Evolutionary conservation across 768 basidiomycete genomes (phyloP), one percentile per base, ranked within the genome.

Genomic region (Obba rivulosa): DNA sequence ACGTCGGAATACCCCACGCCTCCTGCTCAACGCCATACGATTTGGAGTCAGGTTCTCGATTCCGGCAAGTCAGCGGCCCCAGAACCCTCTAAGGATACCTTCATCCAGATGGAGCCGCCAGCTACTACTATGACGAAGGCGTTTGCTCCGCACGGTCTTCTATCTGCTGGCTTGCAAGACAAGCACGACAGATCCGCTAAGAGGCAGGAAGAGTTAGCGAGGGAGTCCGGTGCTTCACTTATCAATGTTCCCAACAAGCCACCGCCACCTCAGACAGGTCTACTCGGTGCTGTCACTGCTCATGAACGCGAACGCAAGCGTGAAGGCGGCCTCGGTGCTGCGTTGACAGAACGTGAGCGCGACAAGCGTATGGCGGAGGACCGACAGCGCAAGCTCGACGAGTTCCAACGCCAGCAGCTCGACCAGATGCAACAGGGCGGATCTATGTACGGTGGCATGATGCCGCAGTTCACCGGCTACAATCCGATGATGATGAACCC

Each of bases 231-330:
- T 23, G 88, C 81, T 14, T 92, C 92, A 3, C 77, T 98, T 45
- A 84, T 98, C 71, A 94, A 95, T 63, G 91, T 99, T n/a, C 92
- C 91, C 3, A 81, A 84, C 61, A 95, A 95, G 62, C 92, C 94
- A 0, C 92, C 91, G 0, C 90, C 92, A 2, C 94, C 96, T 8
- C 92, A 95, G 67, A 91, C 88, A 37, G 96, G 96, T 34, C 77
- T 98, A 37, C 81, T 99, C 42, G 96, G 96, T 16, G 95, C 95
- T 2, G 92, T 98, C 58, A 92, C 92, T 37, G 90, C 87, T 8
- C 92, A 96, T 63, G 92, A 99, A 66, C 79, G 91, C 45, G 95
- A 98, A 48, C 77, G 92, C 51, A 92, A 95, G 62, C 83, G 92
- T 23, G 93, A 95, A 50, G 94, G 96, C 44, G 95, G 95, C 34